Evolutionary conservation across 345 rosid genomes (phyloP), one percentile per base, ranked within the genome.

Genomic region (Citrus maxima): DNA sequence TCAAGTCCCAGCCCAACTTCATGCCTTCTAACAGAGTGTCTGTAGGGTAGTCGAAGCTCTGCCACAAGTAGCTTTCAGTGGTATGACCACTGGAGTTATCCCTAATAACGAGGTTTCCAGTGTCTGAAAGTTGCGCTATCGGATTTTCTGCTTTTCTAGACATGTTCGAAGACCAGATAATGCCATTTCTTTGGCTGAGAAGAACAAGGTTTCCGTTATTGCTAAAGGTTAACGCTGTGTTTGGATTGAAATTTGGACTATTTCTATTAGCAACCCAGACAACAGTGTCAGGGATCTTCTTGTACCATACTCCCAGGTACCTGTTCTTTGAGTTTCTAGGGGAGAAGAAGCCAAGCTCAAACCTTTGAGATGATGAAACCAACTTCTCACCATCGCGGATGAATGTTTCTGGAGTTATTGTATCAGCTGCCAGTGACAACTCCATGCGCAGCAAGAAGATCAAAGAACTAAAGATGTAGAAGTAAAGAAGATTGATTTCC

Each of bases 241-340:
- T 54, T 10, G 77, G 72, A 38, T 66, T 79, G 16, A 55, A 7
- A 5, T 86, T 35, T 5, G 88, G 83, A 18, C 9, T 21, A 14
- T 84, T 84, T 79, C 90, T 75, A 68, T 88, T 89, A 9, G 90
- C 82, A 14, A 87, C 86, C 91, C 89, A 89, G 1, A 86, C 88
- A 42, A 80, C 79, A 5, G 83, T 82, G 46, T 6, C 16, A 32
- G 82, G 58, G 32, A 59, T 70, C n/a, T 55, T 51, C 73, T 86
- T 82, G 81, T 86, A 86, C 90, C 92, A 84, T 9, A 90, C 84
- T 25, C 86, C 91, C 32, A 90, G 9, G 58, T 89, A 90, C 61
- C 71, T 77, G 2, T 74, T 85, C 19, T 6, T 34, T 16, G 87
- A 86, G 25, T 72, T 73, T 4, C 81, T 63, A 14, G 73, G 78